Evolutionary conservation across 2,329 filamentous ascomycete genomes (phyloP).

Genomic region (Penicillium janthinellum): DNA sequence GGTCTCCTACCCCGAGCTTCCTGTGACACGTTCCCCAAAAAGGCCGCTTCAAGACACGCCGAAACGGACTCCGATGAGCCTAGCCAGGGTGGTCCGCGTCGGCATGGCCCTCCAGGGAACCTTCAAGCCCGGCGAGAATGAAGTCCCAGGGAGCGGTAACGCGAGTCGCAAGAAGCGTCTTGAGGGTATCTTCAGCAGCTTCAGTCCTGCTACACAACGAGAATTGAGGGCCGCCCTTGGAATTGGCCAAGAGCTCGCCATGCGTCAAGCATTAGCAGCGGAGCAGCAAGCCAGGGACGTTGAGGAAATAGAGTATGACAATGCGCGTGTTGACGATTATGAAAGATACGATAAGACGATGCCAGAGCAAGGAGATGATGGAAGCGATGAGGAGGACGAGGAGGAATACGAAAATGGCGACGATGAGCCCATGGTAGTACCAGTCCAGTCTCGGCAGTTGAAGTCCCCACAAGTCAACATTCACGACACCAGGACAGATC

Average conservation of each 20-base stretch:
- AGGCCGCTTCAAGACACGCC: conserved; percentile 3
- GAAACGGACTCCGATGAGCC: neutral
- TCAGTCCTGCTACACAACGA: conserved; percentile 41
- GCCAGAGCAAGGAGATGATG: conserved; percentile 2
- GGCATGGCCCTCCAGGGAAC: conserved; percentile 43
- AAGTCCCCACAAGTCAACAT: conserved; percentile 1
- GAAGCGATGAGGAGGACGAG: neutral
- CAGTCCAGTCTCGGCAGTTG: neutral
- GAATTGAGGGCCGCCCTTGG: conserved; percentile 41
- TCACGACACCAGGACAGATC: conserved; percentile 14
- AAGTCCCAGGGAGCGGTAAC: conserved; percentile 10
- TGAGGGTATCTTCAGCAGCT: conserved; percentile 41
- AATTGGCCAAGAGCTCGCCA: conserved; percentile 48
- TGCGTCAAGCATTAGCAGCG: conserved; percentile 29
- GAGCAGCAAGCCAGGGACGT: conserved; percentile 1
- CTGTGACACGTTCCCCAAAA: conserved; percentile 7
- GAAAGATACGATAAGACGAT: conserved; percentile 6
- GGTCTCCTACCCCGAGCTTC: conserved; percentile 22
- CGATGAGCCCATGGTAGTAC: conserved; percentile 3
- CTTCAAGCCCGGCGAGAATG: conserved; percentile 26
- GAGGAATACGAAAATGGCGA: conserved; percentile 13
- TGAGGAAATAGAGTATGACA: neutral
- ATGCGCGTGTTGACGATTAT: neutral
- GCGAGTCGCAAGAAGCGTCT: conserved; percentile 28
- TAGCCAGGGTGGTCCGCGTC: conserved; percentile 34